A percentile compares a stretch with the other conserved stretches of the same genome.
phyloP scores from a whole-genome alignment of 176 grass and related monocot genomes.

The Elymus sibiricus region DNA sequence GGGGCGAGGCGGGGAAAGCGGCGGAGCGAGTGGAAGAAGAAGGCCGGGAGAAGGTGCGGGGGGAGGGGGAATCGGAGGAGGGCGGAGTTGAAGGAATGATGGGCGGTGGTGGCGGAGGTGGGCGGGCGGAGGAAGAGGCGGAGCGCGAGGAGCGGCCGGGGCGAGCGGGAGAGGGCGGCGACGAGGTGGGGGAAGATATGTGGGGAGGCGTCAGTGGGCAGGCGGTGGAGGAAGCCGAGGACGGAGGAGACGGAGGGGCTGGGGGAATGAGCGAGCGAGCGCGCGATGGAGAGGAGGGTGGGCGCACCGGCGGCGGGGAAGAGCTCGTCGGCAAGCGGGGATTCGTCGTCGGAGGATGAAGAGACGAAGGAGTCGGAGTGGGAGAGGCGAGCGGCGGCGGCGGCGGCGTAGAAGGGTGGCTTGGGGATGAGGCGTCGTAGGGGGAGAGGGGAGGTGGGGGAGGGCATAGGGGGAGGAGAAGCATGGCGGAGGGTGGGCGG shows the following conservation, averaged over 20 bases:
- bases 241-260: slow-evolving; percentile 21
- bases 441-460: slow-evolving; percentile 22
- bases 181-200: slow-evolving; percentile 61
- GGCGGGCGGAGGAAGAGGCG: slow-evolving; percentile 49
- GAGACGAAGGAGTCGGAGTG: not conserved
- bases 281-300: slow-evolving; percentile 57
- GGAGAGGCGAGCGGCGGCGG: slow-evolving; percentile 7
- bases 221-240: slow-evolving; percentile 49
- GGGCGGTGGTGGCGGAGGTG: slow-evolving; percentile 7
- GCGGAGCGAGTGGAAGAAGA: slow-evolving; percentile 45
- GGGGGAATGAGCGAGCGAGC: slow-evolving; percentile 32
- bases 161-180: slow-evolving; percentile 49
- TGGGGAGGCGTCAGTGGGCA: slow-evolving; percentile 35
- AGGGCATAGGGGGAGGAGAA: slow-evolving; percentile 48
- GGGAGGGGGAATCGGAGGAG: slow-evolving; percentile 48
- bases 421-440: slow-evolving; percentile 11
- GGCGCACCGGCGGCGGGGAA: slow-evolving; percentile 45
- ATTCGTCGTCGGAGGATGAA: slow-evolving; percentile 22
- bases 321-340: slow-evolving; percentile 50
- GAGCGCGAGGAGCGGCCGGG: slow-evolving; percentile 29
- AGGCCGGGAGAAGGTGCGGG: slow-evolving; percentile 36
- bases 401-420: not conserved
- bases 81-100: slow-evolving; percentile 50
- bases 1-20: slow-evolving; percentile 40
- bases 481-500: slow-evolving; percentile 36